Evolutionary conservation across 805 yeast species (phyloP).

Genomic region (Kodamaea lidongshanica): DNA sequence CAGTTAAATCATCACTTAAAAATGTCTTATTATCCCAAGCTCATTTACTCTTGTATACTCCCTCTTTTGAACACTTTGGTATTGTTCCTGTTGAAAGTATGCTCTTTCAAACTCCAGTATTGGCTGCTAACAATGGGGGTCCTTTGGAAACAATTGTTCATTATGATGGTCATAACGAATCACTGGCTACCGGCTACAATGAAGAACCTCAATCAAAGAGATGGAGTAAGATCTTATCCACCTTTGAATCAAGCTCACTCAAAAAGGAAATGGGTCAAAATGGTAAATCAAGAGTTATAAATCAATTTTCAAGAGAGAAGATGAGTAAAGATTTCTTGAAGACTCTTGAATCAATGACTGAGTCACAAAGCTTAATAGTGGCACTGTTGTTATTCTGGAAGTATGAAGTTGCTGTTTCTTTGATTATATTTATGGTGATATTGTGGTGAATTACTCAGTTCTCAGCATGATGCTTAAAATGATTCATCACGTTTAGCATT

Average conservation of each 20-base stretch:
- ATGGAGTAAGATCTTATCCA: constrained; percentile 53
- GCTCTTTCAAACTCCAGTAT: constrained; percentile 74
- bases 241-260: constrained; percentile 19
- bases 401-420: constrained; percentile 7
- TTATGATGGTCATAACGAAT: constrained; percentile 21
- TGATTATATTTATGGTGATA: constrained; percentile 2
- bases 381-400: constrained; percentile 10
- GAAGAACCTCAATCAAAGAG: constrained; percentile 39
- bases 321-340: constrained; percentile 31
- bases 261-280: constrained; percentile 27
- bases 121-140: constrained; percentile 88
- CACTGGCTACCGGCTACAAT: constrained; percentile 58
- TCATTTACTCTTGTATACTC: constrained; percentile 73
- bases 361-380: constrained; percentile 2
- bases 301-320: constrained; percentile 40
- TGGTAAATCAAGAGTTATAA: constrained; percentile 32
- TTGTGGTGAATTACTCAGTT: neutral
- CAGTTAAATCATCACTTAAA: constrained; percentile 62
- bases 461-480: no score
- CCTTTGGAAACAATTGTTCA: constrained; percentile 72
- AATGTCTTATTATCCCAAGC: constrained; percentile 54
- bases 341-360: constrained; percentile 8
- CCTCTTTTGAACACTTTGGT: constrained; percentile 91
- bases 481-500: no score
- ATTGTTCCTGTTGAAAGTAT: constrained; percentile 96